Base-by-base conservation (phyloP, 1,284 basidiomycete genomes). In the Leccinum subrobustum region DNA sequence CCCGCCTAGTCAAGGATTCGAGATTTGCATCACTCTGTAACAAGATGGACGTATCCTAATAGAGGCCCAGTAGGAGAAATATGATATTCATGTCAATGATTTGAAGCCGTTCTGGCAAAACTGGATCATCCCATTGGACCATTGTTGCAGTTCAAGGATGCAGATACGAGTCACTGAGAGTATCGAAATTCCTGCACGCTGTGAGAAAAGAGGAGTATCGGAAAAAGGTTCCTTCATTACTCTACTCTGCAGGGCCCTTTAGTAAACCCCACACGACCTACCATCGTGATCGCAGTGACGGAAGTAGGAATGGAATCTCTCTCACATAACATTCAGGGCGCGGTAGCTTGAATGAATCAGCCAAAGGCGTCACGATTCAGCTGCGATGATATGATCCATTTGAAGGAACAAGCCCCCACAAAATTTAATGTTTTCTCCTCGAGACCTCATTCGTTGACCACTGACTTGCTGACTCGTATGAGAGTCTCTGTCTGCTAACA, bases 41-140 rank as follows among this genome's bases (percentile, higher is more conserved):
- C 23, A 16, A 11, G 14, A n/a, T 9, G 31, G 42, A 59, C 58
- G 3, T 57, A 67, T 67, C 65, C 65, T 31, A 31, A 52, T 57
- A 69, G 8, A 67, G 27, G 23, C 59, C 63, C 1, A 67, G 25
- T 6, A 69, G 18, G 23, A 67, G 51, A 59, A 54, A 65, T n/a
- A 23, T 27, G 1, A 67, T 25, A 20, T 67, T 52, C 59, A 18
- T 58, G 7, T 54, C 1, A 1, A 56, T 7, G 5, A 42, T 2
- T 0, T 0, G 2, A 9, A 67, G 51, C 6, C 14, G 56, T 25
- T 18, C 27, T 12, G 31, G 1, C 27, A 63, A 3, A 14, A 20
- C 20, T 39, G 63, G 57, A 9, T 23, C 37, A 5, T 44, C 0
- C 59, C 67, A 67, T 8, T 60, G 12, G 25, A 65, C 59, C 67